These are phyloP conservation scores for Dysphania ambrosioides DNA, from an alignment of 148 eudicot genomes.

Conservation along the genomic window DNA sequence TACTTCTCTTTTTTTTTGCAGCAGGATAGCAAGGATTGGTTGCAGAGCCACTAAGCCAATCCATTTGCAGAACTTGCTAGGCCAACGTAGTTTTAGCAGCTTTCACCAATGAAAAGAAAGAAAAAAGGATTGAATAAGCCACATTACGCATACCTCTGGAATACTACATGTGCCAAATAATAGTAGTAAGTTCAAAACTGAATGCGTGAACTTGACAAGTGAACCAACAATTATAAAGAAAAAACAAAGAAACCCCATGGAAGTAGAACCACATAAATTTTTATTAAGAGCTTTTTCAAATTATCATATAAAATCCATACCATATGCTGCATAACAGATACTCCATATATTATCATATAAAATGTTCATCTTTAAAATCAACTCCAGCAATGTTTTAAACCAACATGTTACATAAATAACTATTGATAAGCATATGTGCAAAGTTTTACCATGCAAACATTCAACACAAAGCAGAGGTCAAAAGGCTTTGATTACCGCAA, in stretches of 20 bases:
- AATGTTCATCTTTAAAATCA: neutral
- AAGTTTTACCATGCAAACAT: neutral
- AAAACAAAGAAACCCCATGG: neutral
- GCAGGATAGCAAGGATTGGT: constrained; percentile 20
- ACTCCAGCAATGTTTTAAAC: neutral
- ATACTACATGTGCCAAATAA: constrained; percentile 6
- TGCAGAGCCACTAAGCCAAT: constrained; percentile 5
- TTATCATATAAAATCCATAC: neutral
- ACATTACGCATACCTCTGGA: neutral
- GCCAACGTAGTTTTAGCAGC: constrained; percentile 1
- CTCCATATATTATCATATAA: neutral
- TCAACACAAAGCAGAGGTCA: neutral
- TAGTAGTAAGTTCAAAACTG: neutral
- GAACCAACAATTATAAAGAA: neutral
- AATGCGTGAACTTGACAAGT: neutral
- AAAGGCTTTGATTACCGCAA: neutral
- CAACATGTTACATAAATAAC: neutral
- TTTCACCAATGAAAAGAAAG: neutral
- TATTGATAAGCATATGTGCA: neutral
- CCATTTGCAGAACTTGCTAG: constrained; percentile 16
- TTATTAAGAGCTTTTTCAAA: neutral
- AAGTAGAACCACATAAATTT: neutral
- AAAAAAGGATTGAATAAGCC: constrained; percentile 1
- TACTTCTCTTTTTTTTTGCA: constrained; percentile 40
- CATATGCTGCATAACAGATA: no score